Conservation (phyloP, 176 grass and related monocot genomes). For the Carex scoparia region DNA sequence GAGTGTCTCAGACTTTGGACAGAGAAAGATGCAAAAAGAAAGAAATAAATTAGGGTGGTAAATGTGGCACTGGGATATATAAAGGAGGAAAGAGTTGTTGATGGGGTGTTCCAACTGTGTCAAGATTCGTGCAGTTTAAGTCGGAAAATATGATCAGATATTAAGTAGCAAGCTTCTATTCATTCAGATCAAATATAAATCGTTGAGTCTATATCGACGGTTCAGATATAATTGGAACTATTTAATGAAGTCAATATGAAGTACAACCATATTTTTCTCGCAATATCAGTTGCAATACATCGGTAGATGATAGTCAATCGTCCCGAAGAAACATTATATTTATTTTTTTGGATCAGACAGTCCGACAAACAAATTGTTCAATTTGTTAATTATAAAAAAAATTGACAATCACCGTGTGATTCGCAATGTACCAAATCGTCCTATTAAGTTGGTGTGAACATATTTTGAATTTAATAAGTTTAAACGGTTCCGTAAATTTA, state of each 20-base stretch:
- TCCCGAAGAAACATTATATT: neutral
- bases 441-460: too few species aligned
- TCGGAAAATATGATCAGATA: too few species aligned
- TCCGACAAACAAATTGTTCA: neutral
- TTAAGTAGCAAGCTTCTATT: neutral
- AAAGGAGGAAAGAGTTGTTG: neutral
- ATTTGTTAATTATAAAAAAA: neutral
- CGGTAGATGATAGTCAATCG: neutral
- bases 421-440: too few species aligned
- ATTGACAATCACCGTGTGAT: neutral
- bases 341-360: neutral
- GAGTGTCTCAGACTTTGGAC: conserved; percentile 2
- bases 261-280: too few species aligned
- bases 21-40: conserved; percentile 2
- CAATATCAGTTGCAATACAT: neutral
- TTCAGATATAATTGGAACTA: neutral
- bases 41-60: neutral
- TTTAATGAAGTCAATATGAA: neutral
- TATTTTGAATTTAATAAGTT: too few species aligned
- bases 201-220: neutral
- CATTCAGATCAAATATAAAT: neutral
- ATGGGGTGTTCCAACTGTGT: neutral
- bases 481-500: too few species aligned
- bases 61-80: neutral
- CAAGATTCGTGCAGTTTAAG: neutral